Conservation (phyloP, 768 basidiomycete species). For the Suillus discolor region DNA sequence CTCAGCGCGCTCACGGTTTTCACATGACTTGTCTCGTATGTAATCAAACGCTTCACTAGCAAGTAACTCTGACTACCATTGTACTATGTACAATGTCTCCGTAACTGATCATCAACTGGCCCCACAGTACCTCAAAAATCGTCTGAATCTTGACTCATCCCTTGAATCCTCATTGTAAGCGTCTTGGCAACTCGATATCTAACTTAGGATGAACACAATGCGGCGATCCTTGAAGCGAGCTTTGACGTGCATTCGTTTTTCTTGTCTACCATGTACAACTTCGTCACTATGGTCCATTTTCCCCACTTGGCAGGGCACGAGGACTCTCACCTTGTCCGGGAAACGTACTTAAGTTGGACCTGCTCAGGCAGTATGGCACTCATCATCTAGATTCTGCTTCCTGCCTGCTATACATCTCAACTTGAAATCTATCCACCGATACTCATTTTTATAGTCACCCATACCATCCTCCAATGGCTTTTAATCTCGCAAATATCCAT, state of each 20-base stretch:
- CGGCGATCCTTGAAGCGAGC: neutral
- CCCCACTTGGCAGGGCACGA: no score
- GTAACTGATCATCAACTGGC: neutral
- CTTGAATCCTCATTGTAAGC: neutral
- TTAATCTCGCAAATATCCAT: neutral
- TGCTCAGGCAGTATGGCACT: neutral
- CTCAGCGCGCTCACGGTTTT: no score
- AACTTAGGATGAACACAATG: neutral
- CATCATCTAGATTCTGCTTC: neutral
- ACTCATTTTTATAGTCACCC: neutral
- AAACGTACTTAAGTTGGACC: slow-evolving; percentile 3
- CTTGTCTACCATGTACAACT: neutral
- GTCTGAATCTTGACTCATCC: neutral
- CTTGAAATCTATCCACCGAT: neutral
- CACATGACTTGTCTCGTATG: no score
- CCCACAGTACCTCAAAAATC: neutral
- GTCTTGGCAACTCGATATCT: neutral
- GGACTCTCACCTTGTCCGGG: neutral
- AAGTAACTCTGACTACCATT: neutral
- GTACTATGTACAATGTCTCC: neutral
- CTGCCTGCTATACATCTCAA: neutral
- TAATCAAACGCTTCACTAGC: no score
- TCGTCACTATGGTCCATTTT: neutral
- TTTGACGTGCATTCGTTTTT: neutral
- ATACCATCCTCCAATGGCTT: neutral